phyloP scores from a whole-genome alignment of 2,329 filamentous ascomycete genomes.

The Calonectria leucothoes region DNA sequence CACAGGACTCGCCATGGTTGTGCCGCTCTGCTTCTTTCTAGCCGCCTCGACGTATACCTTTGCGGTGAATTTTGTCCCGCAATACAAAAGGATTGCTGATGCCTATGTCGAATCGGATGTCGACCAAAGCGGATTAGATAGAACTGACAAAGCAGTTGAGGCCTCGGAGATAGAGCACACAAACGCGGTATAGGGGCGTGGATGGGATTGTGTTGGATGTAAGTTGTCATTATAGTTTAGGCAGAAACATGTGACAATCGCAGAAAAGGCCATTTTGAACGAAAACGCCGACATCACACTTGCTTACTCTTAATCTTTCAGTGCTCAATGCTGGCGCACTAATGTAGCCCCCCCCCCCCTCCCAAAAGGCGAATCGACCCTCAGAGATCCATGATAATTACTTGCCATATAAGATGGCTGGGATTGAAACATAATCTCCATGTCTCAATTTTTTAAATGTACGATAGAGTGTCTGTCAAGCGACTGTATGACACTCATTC shows the following conservation, averaged over 20 bases:
- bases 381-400: too few species aligned
- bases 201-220: background rate
- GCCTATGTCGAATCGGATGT: constrained; percentile 60
- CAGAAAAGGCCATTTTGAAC: background rate
- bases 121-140: constrained; percentile 39
- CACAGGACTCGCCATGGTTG: constrained; percentile 73
- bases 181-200: background rate
- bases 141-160: background rate
- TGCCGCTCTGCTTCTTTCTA: constrained; percentile 71
- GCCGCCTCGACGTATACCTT: constrained; percentile 67
- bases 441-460: too few species aligned
- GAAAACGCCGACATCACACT: background rate
- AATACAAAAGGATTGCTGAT: constrained; percentile 73
- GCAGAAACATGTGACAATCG: background rate
- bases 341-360: too few species aligned
- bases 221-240: background rate
- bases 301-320: too few species aligned
- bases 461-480: too few species aligned
- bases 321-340: too few species aligned
- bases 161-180: background rate
- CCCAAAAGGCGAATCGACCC: too few species aligned
- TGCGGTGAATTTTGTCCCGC: constrained; percentile 74
- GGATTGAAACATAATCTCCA: too few species aligned
- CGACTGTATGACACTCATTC: background rate
- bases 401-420: too few species aligned